Conservation (phyloP, 1,139 yeast species). For the Wickerhamiella pararugosa region DNA sequence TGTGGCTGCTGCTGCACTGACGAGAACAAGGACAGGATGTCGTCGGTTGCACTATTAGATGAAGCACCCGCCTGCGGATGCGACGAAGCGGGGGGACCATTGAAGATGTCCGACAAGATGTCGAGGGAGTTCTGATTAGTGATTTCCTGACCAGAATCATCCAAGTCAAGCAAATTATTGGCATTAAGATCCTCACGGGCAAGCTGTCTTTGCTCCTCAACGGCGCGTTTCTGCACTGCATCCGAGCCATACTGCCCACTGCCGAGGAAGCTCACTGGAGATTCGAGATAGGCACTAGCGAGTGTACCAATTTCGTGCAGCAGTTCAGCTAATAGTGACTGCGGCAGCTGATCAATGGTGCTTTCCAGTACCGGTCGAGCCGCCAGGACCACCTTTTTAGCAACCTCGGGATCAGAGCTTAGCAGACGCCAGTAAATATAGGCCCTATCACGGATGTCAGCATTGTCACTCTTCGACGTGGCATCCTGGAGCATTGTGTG, state of each 20-base stretch:
- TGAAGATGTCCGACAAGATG: conserved; percentile 16
- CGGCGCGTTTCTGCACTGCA: conserved; percentile 35
- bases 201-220: conserved; percentile 62
- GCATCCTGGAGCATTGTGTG: conserved; percentile 65
- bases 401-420: conserved; percentile 39
- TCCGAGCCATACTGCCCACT: conserved; percentile 31
- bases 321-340: conserved; percentile 50
- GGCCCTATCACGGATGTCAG: conserved; percentile 90
- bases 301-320: conserved; percentile 68
- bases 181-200: conserved; percentile 61
- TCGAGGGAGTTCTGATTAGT: conserved; percentile 11
- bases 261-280: conserved; percentile 53
- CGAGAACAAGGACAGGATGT: conserved; percentile 22
- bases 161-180: conserved; percentile 79
- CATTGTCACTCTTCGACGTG: conserved; percentile 68
- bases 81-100: conserved; percentile 9
- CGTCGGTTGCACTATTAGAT: conserved; percentile 18
- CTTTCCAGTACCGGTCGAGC: conserved; percentile 58
- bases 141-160: conserved; percentile 31
- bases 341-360: conserved; percentile 57
- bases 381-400: conserved; percentile 36
- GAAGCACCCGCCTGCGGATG: conserved; percentile 10
- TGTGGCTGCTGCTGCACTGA: conserved; percentile 18
- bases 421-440: conserved; percentile 88
- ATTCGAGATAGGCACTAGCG: conserved; percentile 81